phyloP scores from a whole-genome alignment of 2,329 filamentous ascomycete species.

The Leptoxyphium fumago region DNA sequence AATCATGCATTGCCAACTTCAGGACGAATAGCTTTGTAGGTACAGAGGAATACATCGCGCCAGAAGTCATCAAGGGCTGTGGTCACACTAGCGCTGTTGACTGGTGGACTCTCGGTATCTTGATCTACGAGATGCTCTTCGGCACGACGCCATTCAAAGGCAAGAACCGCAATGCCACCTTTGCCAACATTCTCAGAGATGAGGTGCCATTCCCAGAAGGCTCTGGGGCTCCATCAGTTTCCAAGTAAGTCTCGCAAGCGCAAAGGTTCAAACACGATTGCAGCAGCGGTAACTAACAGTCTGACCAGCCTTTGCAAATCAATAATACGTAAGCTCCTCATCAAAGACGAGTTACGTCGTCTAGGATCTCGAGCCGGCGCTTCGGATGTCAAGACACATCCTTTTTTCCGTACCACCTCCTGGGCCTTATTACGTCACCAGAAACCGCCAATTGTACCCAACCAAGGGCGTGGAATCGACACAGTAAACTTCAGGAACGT shows the following conservation, averaged over 20 bases:
- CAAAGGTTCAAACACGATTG: too few relatives aligned
- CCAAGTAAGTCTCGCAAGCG: constrained; percentile 53
- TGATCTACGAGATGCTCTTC: constrained; percentile 98
- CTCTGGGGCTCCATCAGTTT: constrained; percentile 66
- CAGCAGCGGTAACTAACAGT: too few relatives aligned
- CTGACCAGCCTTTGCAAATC: constrained; percentile 77
- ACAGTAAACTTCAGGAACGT: constrained; percentile 96
- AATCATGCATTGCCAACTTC: constrained; percentile 96
- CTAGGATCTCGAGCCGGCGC: constrained; percentile 88
- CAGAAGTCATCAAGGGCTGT: constrained; percentile 96
- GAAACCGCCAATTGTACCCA: constrained; percentile 93
- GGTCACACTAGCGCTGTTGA: constrained; percentile 97
- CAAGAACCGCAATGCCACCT: constrained; percentile 95
- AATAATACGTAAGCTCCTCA: constrained; percentile 85
- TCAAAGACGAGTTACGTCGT: constrained; percentile 92
- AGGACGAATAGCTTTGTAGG: constrained; percentile 97
- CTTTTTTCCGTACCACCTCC: constrained; percentile 90
- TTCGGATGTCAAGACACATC: constrained; percentile 89
- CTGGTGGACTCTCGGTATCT: constrained; percentile 96
- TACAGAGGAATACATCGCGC: constrained; percentile 96
- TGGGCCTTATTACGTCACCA: constrained; percentile 96
- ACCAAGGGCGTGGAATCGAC: constrained; percentile 78
- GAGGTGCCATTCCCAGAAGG: constrained; percentile 94
- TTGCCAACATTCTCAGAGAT: constrained; percentile 90
- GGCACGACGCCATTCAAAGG: constrained; percentile 98